Evolutionary conservation across 208 protist species (phyloP).

Genomic region (Crithidia expoeki): DNA sequence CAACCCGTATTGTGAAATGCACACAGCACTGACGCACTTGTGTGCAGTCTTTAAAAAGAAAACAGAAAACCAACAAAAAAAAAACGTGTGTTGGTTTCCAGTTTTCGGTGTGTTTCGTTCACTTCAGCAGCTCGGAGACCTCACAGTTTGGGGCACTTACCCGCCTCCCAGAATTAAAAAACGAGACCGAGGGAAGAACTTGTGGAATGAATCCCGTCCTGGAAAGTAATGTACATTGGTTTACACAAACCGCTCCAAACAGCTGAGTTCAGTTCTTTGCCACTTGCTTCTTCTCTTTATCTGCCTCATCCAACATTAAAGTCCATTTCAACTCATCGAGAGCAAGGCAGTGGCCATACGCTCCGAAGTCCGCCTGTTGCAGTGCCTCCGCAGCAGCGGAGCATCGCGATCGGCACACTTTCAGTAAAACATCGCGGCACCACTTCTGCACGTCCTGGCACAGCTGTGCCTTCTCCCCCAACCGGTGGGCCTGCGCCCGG

Average conservation of each 20-base stretch:
- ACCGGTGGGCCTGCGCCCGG: constrained; percentile 13
- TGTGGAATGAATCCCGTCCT: not conserved
- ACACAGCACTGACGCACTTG: no score
- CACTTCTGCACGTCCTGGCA: constrained; percentile 64
- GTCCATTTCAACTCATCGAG: constrained; percentile 85
- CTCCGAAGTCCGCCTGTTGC: constrained; percentile 52
- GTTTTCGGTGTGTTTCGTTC: not conserved
- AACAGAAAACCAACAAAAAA: not conserved
- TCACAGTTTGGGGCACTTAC: no score
- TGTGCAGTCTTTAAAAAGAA: no score
- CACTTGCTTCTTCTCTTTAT: not conserved
- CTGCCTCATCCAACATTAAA: constrained; percentile 46
- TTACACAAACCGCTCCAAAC: no score
- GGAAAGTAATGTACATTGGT: no score
- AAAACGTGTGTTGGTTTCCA: not conserved
- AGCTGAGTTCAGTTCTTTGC: not conserved
- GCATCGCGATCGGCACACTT: constrained; percentile 42
- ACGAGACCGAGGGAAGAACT: no score
- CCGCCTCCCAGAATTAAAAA: no score
- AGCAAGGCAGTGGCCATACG: constrained; percentile 55
- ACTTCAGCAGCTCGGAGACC: not conserved
- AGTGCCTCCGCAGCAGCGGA: constrained; percentile 34
- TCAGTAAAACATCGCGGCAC: constrained; percentile 63
- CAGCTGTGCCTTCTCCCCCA: constrained; percentile 30
- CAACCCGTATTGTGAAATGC: no score